phyloP scores from a whole-genome alignment of 2,329 filamentous ascomycete species.

The Venturia nashicola region DNA sequence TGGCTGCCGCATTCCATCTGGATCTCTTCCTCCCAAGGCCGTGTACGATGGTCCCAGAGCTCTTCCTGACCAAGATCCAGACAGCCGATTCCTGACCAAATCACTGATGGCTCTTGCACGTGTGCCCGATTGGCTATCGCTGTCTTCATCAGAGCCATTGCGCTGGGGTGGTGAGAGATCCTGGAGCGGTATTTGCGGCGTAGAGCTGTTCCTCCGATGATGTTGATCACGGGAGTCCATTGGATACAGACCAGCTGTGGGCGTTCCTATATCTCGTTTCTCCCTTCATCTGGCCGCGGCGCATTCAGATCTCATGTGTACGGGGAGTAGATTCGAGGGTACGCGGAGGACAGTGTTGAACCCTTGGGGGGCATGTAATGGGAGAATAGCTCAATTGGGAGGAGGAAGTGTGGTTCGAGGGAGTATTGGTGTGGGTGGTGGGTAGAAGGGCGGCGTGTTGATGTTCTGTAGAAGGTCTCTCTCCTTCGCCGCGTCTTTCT shows the following conservation, averaged over 20 bases:
- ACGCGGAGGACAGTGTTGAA: not conserved
- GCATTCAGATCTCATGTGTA: not conserved
- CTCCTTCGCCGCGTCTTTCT: not conserved
- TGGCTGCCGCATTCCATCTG: conserved; percentile 31
- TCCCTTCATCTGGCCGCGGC: conserved; percentile 2
- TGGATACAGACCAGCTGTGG: conserved; percentile 4
- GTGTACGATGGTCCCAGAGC: conserved; percentile 11
- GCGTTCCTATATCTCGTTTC: not conserved
- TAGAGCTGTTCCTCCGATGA: conserved; percentile 9
- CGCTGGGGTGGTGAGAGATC: conserved; percentile 31
- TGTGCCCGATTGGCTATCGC: conserved; percentile 16
- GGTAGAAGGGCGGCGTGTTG: not conserved
- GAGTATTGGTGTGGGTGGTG: not conserved
- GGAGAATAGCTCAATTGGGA: not conserved
- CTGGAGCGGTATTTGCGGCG: conserved; percentile 11
- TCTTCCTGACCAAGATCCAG: conserved; percentile 12
- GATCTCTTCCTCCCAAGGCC: conserved; percentile 27
- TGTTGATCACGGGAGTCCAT: conserved; percentile 10
- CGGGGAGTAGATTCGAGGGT: not conserved
- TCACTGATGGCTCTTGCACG: conserved; percentile 16
- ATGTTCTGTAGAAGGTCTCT: not conserved
- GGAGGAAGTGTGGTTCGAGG: not conserved
- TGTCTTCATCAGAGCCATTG: conserved; percentile 15
- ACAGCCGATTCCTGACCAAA: conserved; percentile 2
- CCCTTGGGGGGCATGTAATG: not conserved